phyloP scores from a whole-genome alignment of 768 basidiomycete genomes.

The Gautieria morchelliformis region DNA sequence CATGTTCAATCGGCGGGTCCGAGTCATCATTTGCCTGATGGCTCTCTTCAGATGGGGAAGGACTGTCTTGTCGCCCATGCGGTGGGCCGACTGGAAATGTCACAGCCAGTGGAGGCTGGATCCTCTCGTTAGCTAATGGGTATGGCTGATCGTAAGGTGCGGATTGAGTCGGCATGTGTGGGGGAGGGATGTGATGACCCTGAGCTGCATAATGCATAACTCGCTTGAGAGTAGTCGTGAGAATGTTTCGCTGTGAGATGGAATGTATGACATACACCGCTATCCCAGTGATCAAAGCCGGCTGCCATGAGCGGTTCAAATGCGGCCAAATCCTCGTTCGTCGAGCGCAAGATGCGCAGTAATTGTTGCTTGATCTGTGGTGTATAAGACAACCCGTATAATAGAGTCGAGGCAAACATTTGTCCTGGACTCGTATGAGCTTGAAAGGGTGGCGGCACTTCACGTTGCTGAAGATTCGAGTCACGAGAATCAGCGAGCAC shows the following conservation, averaged over 20 bases:
- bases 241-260: conserved; percentile 1
- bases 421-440: conserved; percentile 49
- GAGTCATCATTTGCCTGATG: conserved; percentile 1
- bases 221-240: conserved; percentile 23
- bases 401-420: conserved; percentile 68
- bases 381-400: conserved; percentile 68
- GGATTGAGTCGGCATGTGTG: background rate
- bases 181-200: conserved; percentile 7
- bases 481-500: conserved; percentile 23
- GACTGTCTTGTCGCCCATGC: background rate
- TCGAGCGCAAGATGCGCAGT: conserved; percentile 61
- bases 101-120: background rate
- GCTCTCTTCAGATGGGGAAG: conserved; percentile 6
- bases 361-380: conserved; percentile 69
- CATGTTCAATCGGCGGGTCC: background rate
- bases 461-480: conserved; percentile 20
- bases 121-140: background rate
- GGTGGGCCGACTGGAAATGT: background rate
- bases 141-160: background rate
- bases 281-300: conserved; percentile 83
- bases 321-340: conserved; percentile 68
- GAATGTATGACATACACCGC: conserved; percentile 41
- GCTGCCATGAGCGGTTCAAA: conserved; percentile 74
- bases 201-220: conserved; percentile 37
- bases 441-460: conserved; percentile 34